Evolutionary conservation across 371 early-diverging fungal genomes (phyloP).

Genomic region (Haplosporangium sp.): DNA sequence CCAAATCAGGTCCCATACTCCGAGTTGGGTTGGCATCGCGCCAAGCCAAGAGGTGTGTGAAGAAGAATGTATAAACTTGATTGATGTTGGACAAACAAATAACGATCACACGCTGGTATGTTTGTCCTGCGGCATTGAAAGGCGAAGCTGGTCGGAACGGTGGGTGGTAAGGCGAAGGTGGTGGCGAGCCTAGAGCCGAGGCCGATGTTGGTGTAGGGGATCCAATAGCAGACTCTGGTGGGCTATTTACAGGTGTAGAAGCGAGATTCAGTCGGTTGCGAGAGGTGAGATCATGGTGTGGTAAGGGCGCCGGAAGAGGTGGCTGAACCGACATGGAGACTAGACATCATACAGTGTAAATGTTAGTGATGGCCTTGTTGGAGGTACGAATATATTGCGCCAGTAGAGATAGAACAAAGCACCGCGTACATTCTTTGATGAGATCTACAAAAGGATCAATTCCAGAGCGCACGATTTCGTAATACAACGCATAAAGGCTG

Average conservation of each 20-base stretch:
- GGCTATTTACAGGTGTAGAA: slow-evolving; percentile 19
- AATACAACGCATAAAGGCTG: slow-evolving; percentile 63
- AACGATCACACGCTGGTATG: slow-evolving; percentile 27
- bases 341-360: slow-evolving; percentile 1
- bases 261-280: slow-evolving; percentile 48
- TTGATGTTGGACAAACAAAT: slow-evolving; percentile 46
- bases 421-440: slow-evolving; percentile 56
- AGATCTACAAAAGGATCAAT: slow-evolving; percentile 57
- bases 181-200: slow-evolving; percentile 26
- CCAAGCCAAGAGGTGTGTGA: slow-evolving; percentile 43
- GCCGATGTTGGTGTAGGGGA: slow-evolving; percentile 26
- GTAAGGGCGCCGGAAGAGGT: slow-evolving; percentile 34
- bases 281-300: slow-evolving; percentile 41
- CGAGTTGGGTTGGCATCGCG: slow-evolving; percentile 50
- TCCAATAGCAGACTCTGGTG: slow-evolving; percentile 19
- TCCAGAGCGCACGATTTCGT: slow-evolving; percentile 65
- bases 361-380: too few species aligned
- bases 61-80: slow-evolving; percentile 49
- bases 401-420: too few species aligned
- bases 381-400: too few species aligned
- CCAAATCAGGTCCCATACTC: slow-evolving; percentile 49
- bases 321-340: slow-evolving; percentile 31
- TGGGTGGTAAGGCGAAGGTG: slow-evolving; percentile 21
- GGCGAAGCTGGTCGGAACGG: slow-evolving; percentile 25
- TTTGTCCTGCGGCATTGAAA: background rate